Evolutionary conservation across 2,329 filamentous ascomycete genomes (phyloP).

Genomic region (Fusarium lateritium): DNA sequence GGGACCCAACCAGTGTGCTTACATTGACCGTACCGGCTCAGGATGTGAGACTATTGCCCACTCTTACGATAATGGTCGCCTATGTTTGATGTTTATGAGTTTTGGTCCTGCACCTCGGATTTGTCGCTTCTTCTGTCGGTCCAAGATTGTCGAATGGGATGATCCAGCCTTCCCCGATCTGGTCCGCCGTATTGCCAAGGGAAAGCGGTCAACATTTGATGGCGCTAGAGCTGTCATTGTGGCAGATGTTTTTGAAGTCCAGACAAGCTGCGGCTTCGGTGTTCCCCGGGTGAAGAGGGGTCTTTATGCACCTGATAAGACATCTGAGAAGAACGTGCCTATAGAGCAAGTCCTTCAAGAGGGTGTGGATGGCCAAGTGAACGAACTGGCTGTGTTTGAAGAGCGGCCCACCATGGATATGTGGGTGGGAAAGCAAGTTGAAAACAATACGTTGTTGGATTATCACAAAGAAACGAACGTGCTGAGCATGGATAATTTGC

Average conservation of each 20-base stretch:
- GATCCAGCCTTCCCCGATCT: conserved; percentile 63
- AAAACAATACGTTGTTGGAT: conserved; percentile 64
- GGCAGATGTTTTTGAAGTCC: conserved; percentile 74
- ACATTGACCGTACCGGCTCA: conserved; percentile 81
- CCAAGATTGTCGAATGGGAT: conserved; percentile 72
- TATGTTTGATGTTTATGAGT: conserved; percentile 81
- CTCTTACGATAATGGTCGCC: conserved; percentile 81
- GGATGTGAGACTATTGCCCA: conserved; percentile 84
- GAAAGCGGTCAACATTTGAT: conserved; percentile 56
- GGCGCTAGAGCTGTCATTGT: conserved; percentile 73
- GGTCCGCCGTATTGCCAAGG: conserved; percentile 60
- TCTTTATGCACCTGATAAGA: conserved; percentile 53
- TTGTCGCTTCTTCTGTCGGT: conserved; percentile 74
- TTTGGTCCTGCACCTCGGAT: conserved; percentile 74
- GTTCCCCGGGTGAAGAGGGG: conserved; percentile 68
- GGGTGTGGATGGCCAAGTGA: conserved; percentile 46
- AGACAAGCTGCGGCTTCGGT: conserved; percentile 77
- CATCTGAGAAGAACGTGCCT: conserved; percentile 32
- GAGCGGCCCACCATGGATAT: conserved; percentile 70
- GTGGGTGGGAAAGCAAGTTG: conserved; percentile 64
- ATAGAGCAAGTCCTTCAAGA: conserved; percentile 48
- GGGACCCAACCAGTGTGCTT: conserved; percentile 71
- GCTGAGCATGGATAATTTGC: conserved; percentile 70
- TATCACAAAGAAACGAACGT: conserved; percentile 72
- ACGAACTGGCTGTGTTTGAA: conserved; percentile 62